Evolutionary conservation across 805 yeast genomes (phyloP), one percentile per base, ranked within the genome.

Genomic region (Zygosaccharomyces bisporus): DNA sequence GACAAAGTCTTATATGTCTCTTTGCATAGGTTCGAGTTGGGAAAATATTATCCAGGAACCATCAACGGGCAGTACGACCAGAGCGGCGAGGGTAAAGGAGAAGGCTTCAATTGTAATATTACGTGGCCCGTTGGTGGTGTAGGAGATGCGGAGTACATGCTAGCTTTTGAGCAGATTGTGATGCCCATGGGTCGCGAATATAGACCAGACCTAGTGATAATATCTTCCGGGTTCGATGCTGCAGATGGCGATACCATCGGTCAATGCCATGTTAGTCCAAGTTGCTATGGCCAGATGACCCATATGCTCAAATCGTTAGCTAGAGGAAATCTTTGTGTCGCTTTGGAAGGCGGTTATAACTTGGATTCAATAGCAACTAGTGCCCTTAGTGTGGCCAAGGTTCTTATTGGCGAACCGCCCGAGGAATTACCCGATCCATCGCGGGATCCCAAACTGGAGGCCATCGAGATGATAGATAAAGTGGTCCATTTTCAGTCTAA

Each of bases 191-290:
- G 93, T 43, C 68, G 80, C 45, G 99, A 93, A 63, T 93, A 83
- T 57, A 81, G 82, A 58, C 97, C 99, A 0, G 99, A 93, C 67
- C 73, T 93, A 51, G 91, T 90, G 4, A 87, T 93, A 27, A 81
- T 93, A 24, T 86, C 96, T 14, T 82, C 98, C 0, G 99, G 99
- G 0, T 93, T 93, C 57, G 99, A 93, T 68, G 99, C 99, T 16
- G 99, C 99, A 1, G 96, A 87, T 57, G 98, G 98, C 47, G 99
- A 93, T 66, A 83, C 88, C 46, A 86, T 93, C 51, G 99, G 99
- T 8, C 95, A 91, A 37, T 93, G 97, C 64, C 95, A 87, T 62
- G 95, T 93, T 1, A 76, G 96, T 0, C 99, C 99, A 1, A 84
- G 89, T 30, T 96, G 96, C 10, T 93, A 93, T 63, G 97, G 96